phyloP scores from a whole-genome alignment of 2,329 filamentous ascomycete species.

The Penicillium sp. region DNA sequence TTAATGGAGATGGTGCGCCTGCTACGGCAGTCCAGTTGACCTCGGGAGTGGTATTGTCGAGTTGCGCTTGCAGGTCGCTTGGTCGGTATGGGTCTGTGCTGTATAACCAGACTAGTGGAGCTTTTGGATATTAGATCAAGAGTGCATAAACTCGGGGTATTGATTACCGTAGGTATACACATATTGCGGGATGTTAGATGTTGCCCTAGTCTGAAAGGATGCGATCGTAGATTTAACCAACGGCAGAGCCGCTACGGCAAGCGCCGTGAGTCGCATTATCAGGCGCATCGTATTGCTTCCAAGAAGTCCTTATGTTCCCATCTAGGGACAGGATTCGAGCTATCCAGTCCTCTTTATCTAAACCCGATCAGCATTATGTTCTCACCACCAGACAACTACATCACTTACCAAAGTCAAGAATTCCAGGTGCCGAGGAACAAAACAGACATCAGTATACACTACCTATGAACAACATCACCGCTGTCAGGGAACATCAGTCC shows the following conservation, averaged over 20 bases:
- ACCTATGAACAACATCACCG: not conserved
- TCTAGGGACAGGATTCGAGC: too few species aligned
- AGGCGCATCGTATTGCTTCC: not conserved
- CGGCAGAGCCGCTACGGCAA: conserved; percentile 5
- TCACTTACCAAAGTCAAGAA: not conserved
- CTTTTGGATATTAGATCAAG: conserved; percentile 28
- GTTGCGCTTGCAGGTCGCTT: conserved; percentile 49
- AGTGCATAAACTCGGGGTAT: not conserved
- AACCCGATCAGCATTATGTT: conserved; percentile 3
- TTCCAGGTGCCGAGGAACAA: not conserved
- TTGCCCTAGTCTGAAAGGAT: conserved; percentile 1
- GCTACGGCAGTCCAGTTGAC: conserved; percentile 44
- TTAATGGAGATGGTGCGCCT: conserved; percentile 42
- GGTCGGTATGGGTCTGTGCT: conserved; percentile 51
- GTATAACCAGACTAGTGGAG: conserved; percentile 54
- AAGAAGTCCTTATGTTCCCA: not conserved
- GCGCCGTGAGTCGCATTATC: conserved; percentile 2
- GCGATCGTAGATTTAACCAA: conserved; percentile 1
- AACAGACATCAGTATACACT: not conserved
- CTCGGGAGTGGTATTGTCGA: conserved; percentile 48
- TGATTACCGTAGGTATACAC: conserved; percentile 48
- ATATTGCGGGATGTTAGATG: conserved; percentile 41
- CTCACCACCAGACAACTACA: not conserved
- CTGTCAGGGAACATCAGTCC: not conserved
- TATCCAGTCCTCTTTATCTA: conserved; percentile 1